Evolutionary conservation across 495 filamentous ascomycete species (phyloP), one percentile per base, ranked within the genome.

Genomic region (Hypoxylon subgilvum): DNA sequence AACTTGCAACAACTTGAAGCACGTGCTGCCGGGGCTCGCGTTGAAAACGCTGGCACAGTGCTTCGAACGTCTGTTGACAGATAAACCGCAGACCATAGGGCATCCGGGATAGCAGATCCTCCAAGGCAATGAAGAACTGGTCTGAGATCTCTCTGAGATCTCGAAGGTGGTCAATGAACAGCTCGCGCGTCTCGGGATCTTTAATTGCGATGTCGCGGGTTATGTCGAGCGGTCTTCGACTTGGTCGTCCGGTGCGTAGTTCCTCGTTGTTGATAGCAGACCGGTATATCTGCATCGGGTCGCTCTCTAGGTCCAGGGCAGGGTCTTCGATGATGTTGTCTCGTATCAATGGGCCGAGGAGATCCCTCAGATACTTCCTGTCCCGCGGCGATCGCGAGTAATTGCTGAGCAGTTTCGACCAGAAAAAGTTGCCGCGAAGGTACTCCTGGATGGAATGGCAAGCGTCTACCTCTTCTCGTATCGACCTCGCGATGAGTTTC

Each of bases 211-310:
- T 78, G 70, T 99, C 94, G 32, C 91, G 83, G 2, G 91, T 85
- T 39, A 99, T 85, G 58, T 95, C 88, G 6, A 89, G 85, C 18
- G 81, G 85, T 42, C 93, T 82, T 28, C 79, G 81, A 70, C 91
- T 96, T 28, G 89, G 82, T 62, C 84, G 86, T 18, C 94, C 94
- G 0, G 94, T 97, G 4, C 88, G 86, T 28, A 99, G 84, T 70
- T 99, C 92, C 72, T 99, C 94, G 63, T 97, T 94, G 70, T 96
- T 96, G 73, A 97, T 92, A 8, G 88, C 84, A 9, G 91, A 92
- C 18, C 90, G 84, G 74, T 99, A 97, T 43, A 99, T 99, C 63
- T 97, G 93, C 79, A 97, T 88, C 0, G 94, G 94, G 68, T 99
- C 94, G 66, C 93, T 96, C 72, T 99, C 94, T 12, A 99, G 80